Conservation (phyloP, 176 grass and related monocot genomes). For the Avena sativa region DNA sequence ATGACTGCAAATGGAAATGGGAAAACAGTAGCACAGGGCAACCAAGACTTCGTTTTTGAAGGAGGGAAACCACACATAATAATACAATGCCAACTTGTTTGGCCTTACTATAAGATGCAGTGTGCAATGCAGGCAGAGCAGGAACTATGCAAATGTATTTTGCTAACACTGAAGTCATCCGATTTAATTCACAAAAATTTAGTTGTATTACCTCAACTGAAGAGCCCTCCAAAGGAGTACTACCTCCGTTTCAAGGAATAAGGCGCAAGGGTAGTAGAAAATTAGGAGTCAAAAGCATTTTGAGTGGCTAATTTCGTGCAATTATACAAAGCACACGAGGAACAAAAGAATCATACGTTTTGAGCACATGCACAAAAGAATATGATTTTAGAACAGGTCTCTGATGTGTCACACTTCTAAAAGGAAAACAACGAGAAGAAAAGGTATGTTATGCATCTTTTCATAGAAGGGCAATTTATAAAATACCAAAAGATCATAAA, state of each 20-base stretch:
- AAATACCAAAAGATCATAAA: not conserved
- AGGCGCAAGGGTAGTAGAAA: too few relatives aligned
- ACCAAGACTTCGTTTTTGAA: not conserved
- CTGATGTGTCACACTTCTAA: not conserved
- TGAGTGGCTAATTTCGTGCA: not conserved
- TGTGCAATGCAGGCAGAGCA: not conserved
- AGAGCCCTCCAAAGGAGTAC: not conserved
- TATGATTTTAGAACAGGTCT: not conserved
- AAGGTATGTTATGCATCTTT: not conserved
- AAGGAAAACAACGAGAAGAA: not conserved
- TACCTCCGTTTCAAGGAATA: too few relatives aligned
- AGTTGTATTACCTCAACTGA: not conserved
- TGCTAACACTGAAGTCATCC: not conserved
- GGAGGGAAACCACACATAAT: not conserved
- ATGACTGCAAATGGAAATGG: slow-evolving; percentile 1
- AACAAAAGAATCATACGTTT: not conserved
- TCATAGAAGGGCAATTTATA: not conserved
- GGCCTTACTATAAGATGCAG: not conserved
- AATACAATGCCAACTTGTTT: slow-evolving; percentile 28
- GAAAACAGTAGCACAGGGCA: not conserved
- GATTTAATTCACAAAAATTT: not conserved
- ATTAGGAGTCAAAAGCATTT: not conserved
- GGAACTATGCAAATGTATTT: not conserved
- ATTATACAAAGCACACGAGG: not conserved
- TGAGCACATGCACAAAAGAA: not conserved